Percentiles rank a stretch among this genome's conserved stretches.
Evolutionary conservation across 2,329 filamentous ascomycete species (phyloP).

Genomic region (Cadophora luteo-olivacea): DNA sequence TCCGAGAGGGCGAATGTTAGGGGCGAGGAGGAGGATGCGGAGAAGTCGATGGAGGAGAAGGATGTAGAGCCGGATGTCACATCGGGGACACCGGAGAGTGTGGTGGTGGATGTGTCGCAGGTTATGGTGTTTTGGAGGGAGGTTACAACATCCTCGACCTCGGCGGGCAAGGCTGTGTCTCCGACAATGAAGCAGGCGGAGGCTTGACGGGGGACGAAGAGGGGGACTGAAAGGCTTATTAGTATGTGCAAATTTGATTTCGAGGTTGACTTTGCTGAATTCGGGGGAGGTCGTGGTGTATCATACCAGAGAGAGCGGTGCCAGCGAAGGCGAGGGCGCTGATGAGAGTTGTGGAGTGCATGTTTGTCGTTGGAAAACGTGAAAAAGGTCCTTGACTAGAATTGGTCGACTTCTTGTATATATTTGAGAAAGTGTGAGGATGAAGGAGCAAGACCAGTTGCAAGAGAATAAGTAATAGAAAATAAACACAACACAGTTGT

Average conservation of each 20-base stretch:
- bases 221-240: constrained; percentile 5
- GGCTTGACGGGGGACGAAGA: constrained; percentile 22
- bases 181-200: constrained; percentile 62
- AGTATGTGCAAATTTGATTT: neutral
- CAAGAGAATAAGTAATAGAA: constrained; percentile 4
- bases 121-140: constrained; percentile 54
- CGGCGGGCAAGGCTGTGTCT: constrained; percentile 55
- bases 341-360: constrained; percentile 12
- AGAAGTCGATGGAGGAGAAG: constrained; percentile 64
- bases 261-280: neutral
- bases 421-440: neutral
- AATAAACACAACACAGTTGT: constrained; percentile 13
- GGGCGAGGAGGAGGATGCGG: constrained; percentile 53
- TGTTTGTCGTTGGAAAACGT: neutral
- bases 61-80: constrained; percentile 56
- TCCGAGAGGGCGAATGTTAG: constrained; percentile 59
- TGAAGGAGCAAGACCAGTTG: constrained; percentile 19
- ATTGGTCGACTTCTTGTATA: neutral
- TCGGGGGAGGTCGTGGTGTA: neutral
- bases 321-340: constrained; percentile 9
- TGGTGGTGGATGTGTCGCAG: constrained; percentile 55
- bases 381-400: neutral
- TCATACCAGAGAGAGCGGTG: constrained; percentile 23
- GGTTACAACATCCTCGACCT: constrained; percentile 53
- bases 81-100: constrained; percentile 61